These are phyloP conservation scores for Phyllosticta citribraziliensis DNA, from an alignment of 2,329 filamentous ascomycete species.

Conservation along the genomic window DNA sequence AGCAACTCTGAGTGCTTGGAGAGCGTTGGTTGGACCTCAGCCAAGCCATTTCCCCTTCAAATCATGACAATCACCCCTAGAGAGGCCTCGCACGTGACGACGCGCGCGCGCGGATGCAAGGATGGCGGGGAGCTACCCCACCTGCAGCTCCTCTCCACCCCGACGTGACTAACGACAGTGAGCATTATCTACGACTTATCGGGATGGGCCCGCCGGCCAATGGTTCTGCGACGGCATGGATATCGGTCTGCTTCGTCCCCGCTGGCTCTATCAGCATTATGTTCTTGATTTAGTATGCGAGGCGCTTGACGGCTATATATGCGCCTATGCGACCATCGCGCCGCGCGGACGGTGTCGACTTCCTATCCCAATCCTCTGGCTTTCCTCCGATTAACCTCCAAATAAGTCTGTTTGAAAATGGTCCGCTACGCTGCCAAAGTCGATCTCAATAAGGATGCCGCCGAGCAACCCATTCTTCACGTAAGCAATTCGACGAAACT, in stretches of 20 bases:
- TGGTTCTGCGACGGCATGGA: background rate
- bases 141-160: background rate
- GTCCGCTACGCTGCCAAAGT: constrained; percentile 67
- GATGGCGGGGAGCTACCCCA: background rate
- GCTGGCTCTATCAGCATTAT: background rate
- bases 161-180: background rate
- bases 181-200: background rate
- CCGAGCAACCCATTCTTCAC: constrained; percentile 60
- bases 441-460: constrained; percentile 60
- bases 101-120: background rate
- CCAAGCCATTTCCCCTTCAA: no score
- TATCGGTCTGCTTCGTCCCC: background rate
- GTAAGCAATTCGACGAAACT: constrained; percentile 38
- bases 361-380: no score
- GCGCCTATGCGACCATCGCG: background rate
- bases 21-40: no score
- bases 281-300: background rate
- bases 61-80: no score
- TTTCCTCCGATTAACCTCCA: no score
- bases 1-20: no score
- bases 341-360: background rate
- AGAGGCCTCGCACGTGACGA: no score
- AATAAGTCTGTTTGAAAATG: background rate
- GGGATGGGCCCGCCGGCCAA: background rate
- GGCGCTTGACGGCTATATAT: background rate